Evolutionary conservation across 306 rosid genomes (phyloP).

Genomic region (Vigna mungo): DNA sequence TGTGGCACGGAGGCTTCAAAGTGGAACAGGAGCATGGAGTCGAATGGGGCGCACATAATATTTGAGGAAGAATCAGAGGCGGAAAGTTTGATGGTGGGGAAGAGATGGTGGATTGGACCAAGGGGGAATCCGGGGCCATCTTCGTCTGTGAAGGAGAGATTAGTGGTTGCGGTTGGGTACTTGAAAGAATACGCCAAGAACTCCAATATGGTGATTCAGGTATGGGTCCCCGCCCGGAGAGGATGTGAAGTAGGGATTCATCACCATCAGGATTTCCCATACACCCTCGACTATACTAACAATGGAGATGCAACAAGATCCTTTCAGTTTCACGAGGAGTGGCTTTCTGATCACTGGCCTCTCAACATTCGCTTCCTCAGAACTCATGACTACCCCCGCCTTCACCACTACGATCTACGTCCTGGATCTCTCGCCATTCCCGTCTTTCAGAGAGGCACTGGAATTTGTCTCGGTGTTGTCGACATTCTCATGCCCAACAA

Average conservation of each 20-base stretch:
- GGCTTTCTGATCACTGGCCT: not conserved
- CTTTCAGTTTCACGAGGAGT: conserved; percentile 9
- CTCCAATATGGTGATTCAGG: conserved; percentile 2
- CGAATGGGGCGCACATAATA: not conserved
- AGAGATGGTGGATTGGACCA: conserved; percentile 26
- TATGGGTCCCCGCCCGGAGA: conserved; percentile 11
- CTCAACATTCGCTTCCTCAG: conserved; percentile 11
- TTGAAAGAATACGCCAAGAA: not conserved
- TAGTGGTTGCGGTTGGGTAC: not conserved
- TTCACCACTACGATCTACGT: not conserved
- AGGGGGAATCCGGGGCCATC: conserved; percentile 14
- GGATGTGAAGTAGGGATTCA: not conserved
- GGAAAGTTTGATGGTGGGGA: conserved; percentile 12
- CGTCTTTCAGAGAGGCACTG: conserved; percentile 1
- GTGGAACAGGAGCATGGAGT: not conserved
- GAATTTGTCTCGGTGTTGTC: not conserved
- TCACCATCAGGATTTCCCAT: conserved; percentile 8
- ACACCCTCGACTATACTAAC: not conserved
- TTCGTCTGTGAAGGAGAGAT: conserved; percentile 17
- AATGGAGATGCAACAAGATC: not conserved
- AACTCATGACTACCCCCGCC: not conserved
- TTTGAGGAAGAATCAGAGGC: conserved; percentile 2
- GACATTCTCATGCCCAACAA: conserved; percentile 4
- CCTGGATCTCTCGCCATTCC: conserved; percentile 6
- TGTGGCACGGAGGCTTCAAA: not conserved